phyloP scores from a whole-genome alignment of 2,329 filamentous ascomycete species.

The Ramularia endophylla region DNA sequence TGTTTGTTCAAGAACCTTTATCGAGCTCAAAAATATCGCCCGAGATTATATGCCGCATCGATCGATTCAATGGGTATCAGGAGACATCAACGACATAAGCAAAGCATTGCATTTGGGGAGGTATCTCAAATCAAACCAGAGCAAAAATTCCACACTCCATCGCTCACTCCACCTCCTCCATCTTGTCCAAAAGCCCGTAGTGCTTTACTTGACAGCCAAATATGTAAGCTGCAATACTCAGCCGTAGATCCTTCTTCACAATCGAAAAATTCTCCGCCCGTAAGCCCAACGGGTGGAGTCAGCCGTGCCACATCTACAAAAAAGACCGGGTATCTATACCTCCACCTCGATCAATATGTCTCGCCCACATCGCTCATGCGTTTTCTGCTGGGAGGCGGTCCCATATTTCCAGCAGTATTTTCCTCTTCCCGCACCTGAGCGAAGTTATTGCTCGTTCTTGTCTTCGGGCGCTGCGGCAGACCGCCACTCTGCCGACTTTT shows the following conservation, averaged over 20 bases:
- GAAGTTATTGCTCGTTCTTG: constrained; percentile 16
- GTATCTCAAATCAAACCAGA: constrained; percentile 4
- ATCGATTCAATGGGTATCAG: too few relatives aligned
- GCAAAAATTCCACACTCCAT: neutral
- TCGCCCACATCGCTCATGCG: constrained; percentile 30
- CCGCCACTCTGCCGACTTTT: constrained; percentile 5
- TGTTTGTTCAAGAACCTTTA: too few relatives aligned
- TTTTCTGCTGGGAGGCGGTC: constrained; percentile 42
- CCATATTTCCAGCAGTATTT: constrained; percentile 33
- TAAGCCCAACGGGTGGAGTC: too few relatives aligned
- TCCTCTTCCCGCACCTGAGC: constrained; percentile 10
- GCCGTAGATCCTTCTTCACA: too few relatives aligned
- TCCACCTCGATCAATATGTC: constrained; percentile 26
- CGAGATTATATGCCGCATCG: too few relatives aligned
- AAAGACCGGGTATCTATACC: neutral
- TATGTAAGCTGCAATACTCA: too few relatives aligned
- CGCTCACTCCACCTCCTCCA: neutral
- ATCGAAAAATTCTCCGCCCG: too few relatives aligned
- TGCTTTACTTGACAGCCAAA: too few relatives aligned
- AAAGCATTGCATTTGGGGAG: constrained; percentile 5
- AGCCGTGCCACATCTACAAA: too few relatives aligned
- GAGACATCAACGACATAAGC: too few relatives aligned
- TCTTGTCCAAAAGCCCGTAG: too few relatives aligned
- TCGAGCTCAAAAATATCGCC: too few relatives aligned
- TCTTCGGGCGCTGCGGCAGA: constrained; percentile 8